Conservation (phyloP, 139 green algal species). For the Monoraphidium neglectum region DNA sequence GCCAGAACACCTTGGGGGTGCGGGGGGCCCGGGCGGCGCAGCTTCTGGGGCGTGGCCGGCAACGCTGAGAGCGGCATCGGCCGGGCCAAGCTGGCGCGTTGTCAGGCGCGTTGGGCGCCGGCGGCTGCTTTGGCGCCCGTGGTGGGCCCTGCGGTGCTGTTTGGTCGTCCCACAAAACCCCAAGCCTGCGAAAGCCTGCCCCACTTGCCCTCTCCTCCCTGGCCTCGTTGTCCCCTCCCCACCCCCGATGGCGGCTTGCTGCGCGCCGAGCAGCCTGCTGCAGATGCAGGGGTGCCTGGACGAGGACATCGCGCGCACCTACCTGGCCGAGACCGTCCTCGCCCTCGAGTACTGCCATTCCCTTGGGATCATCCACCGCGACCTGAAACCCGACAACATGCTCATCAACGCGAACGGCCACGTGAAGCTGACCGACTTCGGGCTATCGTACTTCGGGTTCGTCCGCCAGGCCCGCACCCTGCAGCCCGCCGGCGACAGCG, state of each 20-base stretch:
- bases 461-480: no score
- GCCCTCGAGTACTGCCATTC: slow-evolving; percentile 96
- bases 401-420: slow-evolving; percentile 89
- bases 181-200: no score
- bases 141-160: no score
- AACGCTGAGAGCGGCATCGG: no score
- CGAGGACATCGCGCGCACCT: slow-evolving; percentile 82
- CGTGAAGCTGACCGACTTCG: slow-evolving; percentile 96
- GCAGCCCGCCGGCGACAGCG: no score
- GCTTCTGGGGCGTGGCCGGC: no score
- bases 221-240: background rate
- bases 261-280: slow-evolving; percentile 54
- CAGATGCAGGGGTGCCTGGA: slow-evolving; percentile 78
- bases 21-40: no score
- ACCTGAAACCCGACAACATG: slow-evolving; percentile 98
- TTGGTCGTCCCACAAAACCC: no score
- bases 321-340: slow-evolving; percentile 91
- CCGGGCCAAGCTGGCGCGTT: no score
- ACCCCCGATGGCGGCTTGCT: background rate
- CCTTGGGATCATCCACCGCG: slow-evolving; percentile 91
- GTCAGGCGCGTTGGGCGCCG: no score
- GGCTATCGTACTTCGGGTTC: slow-evolving; percentile 59
- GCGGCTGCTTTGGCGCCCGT: no score
- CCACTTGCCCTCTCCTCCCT: background rate
- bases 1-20: no score